Percentiles rank a stretch among this genome's conserved stretches.
These are phyloP conservation scores for Ustilago crameri DNA, from an alignment of 1,284 basidiomycete species.

Conservation along the genomic window DNA sequence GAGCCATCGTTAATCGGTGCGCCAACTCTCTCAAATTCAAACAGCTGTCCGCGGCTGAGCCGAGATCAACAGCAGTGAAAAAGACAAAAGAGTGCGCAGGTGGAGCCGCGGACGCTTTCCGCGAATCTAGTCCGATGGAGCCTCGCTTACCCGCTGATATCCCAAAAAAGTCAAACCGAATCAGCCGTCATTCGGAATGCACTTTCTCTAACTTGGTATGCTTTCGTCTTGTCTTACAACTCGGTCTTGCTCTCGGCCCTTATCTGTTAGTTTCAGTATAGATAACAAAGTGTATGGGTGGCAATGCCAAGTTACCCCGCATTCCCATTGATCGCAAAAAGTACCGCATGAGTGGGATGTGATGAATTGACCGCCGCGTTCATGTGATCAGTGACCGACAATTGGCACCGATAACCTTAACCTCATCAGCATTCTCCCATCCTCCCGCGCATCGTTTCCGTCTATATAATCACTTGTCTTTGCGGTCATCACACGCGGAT, in stretches of 20 bases:
- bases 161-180: too few species aligned
- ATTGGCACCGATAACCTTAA: slow-evolving; percentile 1
- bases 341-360: too few species aligned
- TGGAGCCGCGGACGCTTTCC: slow-evolving; percentile 22
- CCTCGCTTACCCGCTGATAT: slow-evolving; percentile 14
- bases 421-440: background rate
- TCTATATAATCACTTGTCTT: slow-evolving; percentile 18
- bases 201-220: too few species aligned
- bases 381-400: too few species aligned
- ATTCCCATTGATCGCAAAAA: too few species aligned
- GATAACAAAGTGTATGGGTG: too few species aligned
- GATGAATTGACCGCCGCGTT: too few species aligned
- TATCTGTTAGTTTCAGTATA: background rate
- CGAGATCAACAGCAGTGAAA: background rate
- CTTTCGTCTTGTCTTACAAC: background rate
- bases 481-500: slow-evolving; percentile 17
- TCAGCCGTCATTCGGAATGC: too few species aligned
- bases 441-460: slow-evolving; percentile 29
- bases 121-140: slow-evolving; percentile 31
- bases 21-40: too few species aligned
- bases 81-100: background rate
- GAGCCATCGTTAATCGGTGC: background rate
- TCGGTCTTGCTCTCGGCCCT: background rate
- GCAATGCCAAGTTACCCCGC: too few species aligned
- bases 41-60: too few species aligned